Evolutionary conservation across 495 filamentous ascomycete species (phyloP), one percentile per base, ranked within the genome.

Genomic region (Cetradonia linearis): DNA sequence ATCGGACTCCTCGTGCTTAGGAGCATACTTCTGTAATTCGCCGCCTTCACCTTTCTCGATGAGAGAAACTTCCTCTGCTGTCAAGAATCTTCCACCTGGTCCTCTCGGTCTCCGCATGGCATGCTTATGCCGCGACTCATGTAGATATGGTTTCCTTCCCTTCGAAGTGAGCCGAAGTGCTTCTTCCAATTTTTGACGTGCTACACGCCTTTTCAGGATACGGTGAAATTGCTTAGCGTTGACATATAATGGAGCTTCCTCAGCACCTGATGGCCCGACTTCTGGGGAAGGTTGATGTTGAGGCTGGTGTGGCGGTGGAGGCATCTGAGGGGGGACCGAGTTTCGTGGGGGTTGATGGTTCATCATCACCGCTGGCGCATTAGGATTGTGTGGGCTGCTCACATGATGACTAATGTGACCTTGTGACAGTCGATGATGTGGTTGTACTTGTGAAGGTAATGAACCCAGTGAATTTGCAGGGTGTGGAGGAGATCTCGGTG

Each of bases 221-320:
- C 93, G 86, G 70, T 98, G 93, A 66, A 98, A 98, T 69, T 98
- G 93, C 72, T 98, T 98, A 3, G 93, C 93, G 68, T 98, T 98
- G 67, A 98, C 93, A 65, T 97, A 98, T 9, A 98, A 77, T 0
- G 93, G 93, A 7, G 93, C 91, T 70, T 98, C 93, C 72, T 97
- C 93, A 16, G 86, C 86, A 33, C 73, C 74, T 3, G 86, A 83
- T 4, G 86, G 77, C 1, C 86, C 81, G 69, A 93, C 81, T 65
- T 96, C 93, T 1, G 90, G 89, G 2, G 90, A 94, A 56, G 87
- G 81, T 50, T 88, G 89, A 59, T 83, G 87, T 62, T 81, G 83
- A 62, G 81, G 83, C 40, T 77, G 75, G 9, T 76, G 72, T 40
- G 78, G 76, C 30, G 77, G 76, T 44, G 76, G 75, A 3, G 73